Evolutionary conservation across 768 basidiomycete species (phyloP).

Genomic region (Rhodotorula kratochvilovae): DNA sequence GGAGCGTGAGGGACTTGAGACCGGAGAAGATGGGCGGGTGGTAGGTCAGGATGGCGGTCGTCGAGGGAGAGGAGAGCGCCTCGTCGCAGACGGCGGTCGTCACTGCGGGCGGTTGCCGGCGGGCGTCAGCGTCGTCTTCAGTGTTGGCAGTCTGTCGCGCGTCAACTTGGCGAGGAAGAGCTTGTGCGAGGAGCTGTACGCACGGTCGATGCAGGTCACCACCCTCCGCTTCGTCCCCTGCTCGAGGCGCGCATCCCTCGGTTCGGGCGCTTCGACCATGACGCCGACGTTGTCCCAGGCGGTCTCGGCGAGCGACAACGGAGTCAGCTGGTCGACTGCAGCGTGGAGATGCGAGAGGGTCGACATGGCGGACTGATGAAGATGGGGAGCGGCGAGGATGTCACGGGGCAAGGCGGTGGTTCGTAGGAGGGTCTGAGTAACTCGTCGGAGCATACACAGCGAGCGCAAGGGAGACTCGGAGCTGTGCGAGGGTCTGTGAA

Average conservation of each 20-base stretch:
- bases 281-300: conserved; percentile 39
- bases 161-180: neutral
- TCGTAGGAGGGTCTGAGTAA: neutral
- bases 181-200: neutral
- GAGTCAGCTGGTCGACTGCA: conserved; percentile 16
- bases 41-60: conserved; percentile 62
- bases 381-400: neutral
- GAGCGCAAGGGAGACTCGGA: too few relatives aligned
- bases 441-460: neutral
- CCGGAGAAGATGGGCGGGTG: conserved; percentile 79
- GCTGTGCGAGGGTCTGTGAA: too few relatives aligned
- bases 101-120: conserved; percentile 3
- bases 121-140: neutral
- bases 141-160: too few relatives aligned
- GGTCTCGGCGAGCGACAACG: conserved; percentile 32
- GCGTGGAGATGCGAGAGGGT: conserved; percentile 13
- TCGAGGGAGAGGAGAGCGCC: conserved; percentile 25
- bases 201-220: conserved; percentile 31
- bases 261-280: conserved; percentile 28
- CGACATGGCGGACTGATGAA: conserved; percentile 17
- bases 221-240: neutral
- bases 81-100: conserved; percentile 17
- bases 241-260: neutral
- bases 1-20: conserved; percentile 68
- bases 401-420: neutral